phyloP scores from a whole-genome alignment of 2,329 filamentous ascomycete genomes.

The Pyrenochaeta sp. region DNA sequence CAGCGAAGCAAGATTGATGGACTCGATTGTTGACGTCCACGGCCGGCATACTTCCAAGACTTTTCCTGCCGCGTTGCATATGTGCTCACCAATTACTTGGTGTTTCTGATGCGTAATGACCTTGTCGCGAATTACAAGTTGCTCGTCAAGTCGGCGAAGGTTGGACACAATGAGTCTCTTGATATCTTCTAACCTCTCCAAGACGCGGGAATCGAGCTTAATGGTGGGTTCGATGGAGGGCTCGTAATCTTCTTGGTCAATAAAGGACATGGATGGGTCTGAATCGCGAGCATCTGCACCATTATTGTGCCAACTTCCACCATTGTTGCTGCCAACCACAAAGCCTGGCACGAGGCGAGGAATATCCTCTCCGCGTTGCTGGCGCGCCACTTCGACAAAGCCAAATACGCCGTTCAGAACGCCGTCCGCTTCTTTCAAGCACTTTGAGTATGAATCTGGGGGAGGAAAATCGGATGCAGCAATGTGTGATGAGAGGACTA shows the following conservation, averaged over 20 bases:
- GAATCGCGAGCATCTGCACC: slow-evolving; percentile 71
- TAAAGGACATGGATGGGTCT: slow-evolving; percentile 72
- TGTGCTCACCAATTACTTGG: slow-evolving; percentile 79
- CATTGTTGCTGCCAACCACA: slow-evolving; percentile 81
- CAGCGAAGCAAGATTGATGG: slow-evolving; percentile 84
- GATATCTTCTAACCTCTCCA: slow-evolving; percentile 85
- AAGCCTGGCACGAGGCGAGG: slow-evolving; percentile 94
- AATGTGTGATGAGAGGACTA: slow-evolving; percentile 97
- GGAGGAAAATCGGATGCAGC: slow-evolving; percentile 96
- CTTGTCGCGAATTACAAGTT: slow-evolving; percentile 79
- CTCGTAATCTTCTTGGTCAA: slow-evolving; percentile 87
- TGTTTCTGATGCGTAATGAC: slow-evolving; percentile 82
- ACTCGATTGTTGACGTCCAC: slow-evolving; percentile 90
- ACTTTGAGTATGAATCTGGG: slow-evolving; percentile 92
- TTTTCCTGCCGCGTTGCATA: slow-evolving; percentile 79
- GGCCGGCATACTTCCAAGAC: slow-evolving; percentile 89
- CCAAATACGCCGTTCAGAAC: slow-evolving; percentile 93
- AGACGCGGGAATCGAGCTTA: slow-evolving; percentile 76
- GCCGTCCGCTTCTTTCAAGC: slow-evolving; percentile 95
- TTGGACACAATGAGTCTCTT: slow-evolving; percentile 85
- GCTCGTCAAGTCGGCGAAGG: slow-evolving; percentile 87
- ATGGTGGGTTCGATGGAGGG: slow-evolving; percentile 74
- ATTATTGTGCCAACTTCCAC: slow-evolving; percentile 85
- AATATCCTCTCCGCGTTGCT: slow-evolving; percentile 92
- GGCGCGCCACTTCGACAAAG: slow-evolving; percentile 93